Evolutionary conservation across 768 basidiomycete species (phyloP), one percentile per base, ranked within the genome.

Genomic region (Aureoboletus auriporus): DNA sequence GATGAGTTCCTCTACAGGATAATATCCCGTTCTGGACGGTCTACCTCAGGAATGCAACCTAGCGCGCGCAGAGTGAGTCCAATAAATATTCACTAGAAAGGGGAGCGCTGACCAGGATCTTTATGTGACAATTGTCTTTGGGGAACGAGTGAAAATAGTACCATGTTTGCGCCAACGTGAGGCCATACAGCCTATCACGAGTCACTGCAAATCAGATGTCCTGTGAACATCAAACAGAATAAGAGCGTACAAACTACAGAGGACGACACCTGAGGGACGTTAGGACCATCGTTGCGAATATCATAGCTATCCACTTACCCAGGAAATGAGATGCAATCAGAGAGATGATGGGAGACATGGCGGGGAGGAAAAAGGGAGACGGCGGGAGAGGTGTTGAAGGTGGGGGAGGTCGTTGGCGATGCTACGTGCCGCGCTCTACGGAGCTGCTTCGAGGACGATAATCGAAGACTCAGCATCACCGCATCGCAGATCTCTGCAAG

Each of bases 91-190:
- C 2, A 12, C 12, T 11, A 9, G 11, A 45, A 16, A 9, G 6
- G 28, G 36, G 39, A 31, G 35, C 7, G 52, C 67, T 23, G 41
- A 69, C 68, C 37, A 69, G 44, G n/a, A 61, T 34, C 55, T 69
- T 69, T 51, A 61, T 69, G 28, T 56, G 54, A 39, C 26, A 51
- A 26, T 56, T 60, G 45, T 69, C 68, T 27, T 60, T 59, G 20
- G 57, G 56, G 49, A 61, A 69, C 31, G 63, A 53, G 26, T 58
- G 59, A 31, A 65, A 69, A 47, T 69, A 69, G 27, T 58, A 60
- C 61, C 62, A 65, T 39, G 66, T 68, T 42, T 70, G 69, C 1
- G 62, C 60, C 42, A 69, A 44, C 8, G 69, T 69, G 47, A 70
- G 51, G 37, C 68, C 68, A 39, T 69, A 69, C 56, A 69, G 50